These are phyloP conservation scores for Acanthamoeba culbertsoni DNA, from an alignment of 208 protist species.

Conservation along the genomic window DNA sequence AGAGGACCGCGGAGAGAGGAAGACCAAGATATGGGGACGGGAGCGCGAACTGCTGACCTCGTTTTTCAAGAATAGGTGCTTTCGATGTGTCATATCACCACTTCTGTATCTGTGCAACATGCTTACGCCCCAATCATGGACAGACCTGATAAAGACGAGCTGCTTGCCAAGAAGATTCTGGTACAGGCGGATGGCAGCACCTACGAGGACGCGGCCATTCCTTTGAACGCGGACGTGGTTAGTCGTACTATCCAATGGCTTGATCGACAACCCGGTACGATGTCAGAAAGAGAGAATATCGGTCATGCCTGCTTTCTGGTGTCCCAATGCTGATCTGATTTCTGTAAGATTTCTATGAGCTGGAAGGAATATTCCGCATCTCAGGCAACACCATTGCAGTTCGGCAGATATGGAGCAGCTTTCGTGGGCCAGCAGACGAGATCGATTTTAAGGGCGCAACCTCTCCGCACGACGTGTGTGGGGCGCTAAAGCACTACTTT, in stretches of 20 bases:
- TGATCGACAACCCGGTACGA: not conserved
- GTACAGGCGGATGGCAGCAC: not conserved
- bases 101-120: too few species aligned
- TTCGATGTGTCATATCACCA: too few species aligned
- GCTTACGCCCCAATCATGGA: too few species aligned
- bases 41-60: not conserved
- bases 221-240: not conserved
- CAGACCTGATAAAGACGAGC: not conserved
- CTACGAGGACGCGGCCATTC: not conserved
- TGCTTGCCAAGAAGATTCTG: not conserved
- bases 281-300: not conserved
- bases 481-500: slow-evolving; percentile 36
- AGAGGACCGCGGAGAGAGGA: not conserved
- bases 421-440: not conserved
- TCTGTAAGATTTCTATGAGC: not conserved
- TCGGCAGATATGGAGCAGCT: slow-evolving; percentile 18
- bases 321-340: not conserved
- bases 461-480: not conserved
- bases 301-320: not conserved
- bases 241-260: not conserved
- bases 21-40: not conserved
- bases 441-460: slow-evolving; percentile 2
- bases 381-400: not conserved
- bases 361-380: slow-evolving; percentile 19
- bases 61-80: not conserved